Evolutionary conservation across 2,329 filamentous ascomycete genomes (phyloP).

Genomic region (Calonectria montana): DNA sequence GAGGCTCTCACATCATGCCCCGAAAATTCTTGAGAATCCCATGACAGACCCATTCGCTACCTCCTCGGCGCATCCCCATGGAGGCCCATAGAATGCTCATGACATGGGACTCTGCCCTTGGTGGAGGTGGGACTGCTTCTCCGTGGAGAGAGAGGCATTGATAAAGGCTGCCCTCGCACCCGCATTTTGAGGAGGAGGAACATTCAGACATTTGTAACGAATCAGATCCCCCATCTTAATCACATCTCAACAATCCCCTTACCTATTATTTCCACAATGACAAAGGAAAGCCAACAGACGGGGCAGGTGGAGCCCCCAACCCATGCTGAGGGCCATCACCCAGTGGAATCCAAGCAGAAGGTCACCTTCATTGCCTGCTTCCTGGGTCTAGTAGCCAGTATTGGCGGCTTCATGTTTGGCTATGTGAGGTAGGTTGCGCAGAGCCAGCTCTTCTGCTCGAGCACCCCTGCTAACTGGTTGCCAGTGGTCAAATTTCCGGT

Average conservation of each 20-base stretch:
- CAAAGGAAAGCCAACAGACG: conserved; percentile 26
- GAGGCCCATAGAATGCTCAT: not conserved
- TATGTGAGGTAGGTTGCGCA: conserved; percentile 61
- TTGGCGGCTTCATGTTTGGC: conserved; percentile 69
- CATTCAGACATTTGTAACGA: conserved; percentile 5
- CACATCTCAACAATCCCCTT: not conserved
- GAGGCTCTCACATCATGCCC: conserved; percentile 3
- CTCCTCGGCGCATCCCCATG: conserved; percentile 12
- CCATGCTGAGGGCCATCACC: conserved; percentile 13
- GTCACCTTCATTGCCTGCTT: conserved; percentile 57
- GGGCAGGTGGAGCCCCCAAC: conserved; percentile 31
- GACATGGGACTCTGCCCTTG: not conserved
- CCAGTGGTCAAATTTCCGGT: conserved; percentile 69
- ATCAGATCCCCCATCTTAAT: not conserved
- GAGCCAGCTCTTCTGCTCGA: not conserved
- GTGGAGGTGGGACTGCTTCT: conserved; percentile 1
- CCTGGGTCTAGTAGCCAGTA: conserved; percentile 63
- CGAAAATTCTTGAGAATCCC: conserved; percentile 15
- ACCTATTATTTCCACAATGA: conserved; percentile 16
- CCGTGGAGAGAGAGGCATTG: not conserved
- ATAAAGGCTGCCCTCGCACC: not conserved
- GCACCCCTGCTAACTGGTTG: not conserved
- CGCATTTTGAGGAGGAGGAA: not conserved
- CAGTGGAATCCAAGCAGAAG: conserved; percentile 37
- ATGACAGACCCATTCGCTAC: conserved; percentile 22